A percentile compares a stretch with the other conserved stretches of the same genome.
Conservation (phyloP, 176 grass and related monocot species). For the Rhynchospora tenuis region DNA sequence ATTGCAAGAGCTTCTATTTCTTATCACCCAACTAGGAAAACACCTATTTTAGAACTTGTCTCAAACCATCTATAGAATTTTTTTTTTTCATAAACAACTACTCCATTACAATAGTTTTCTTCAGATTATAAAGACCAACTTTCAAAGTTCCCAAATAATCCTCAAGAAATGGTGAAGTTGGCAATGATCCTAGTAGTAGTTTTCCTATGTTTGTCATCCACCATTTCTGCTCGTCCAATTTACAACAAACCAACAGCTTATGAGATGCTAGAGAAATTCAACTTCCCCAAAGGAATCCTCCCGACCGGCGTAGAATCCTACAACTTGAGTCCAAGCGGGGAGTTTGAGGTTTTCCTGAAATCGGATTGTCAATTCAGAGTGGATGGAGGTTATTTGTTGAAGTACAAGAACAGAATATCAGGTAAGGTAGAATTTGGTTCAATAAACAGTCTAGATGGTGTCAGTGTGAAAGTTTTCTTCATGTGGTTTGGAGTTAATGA, state of each 20-base stretch:
- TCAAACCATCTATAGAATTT: background rate
- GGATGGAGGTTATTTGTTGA: constrained; percentile 33
- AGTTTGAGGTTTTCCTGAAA: constrained; percentile 30
- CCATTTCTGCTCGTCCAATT: background rate
- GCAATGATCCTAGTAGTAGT: background rate
- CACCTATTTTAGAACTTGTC: background rate
- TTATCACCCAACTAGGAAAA: background rate
- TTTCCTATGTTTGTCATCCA: background rate
- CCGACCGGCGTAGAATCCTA: constrained; percentile 29
- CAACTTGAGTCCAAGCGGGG: constrained; percentile 15
- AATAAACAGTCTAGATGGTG: constrained; percentile 13
- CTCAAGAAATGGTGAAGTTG: background rate
- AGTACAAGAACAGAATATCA: constrained; percentile 28
- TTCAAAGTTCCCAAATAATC: background rate
- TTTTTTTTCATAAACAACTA: background rate
- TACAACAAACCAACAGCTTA: constrained; percentile 24
- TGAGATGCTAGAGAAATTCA: constrained; percentile 41
- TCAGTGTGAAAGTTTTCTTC: constrained; percentile 31
- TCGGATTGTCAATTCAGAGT: constrained; percentile 33
- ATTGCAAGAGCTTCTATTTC: background rate
- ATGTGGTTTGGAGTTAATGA: constrained; percentile 30
- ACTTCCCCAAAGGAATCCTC: constrained; percentile 45
- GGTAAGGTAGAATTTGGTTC: constrained; percentile 29
- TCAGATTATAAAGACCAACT: background rate
- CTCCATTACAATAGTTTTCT: background rate